A percentile compares a stretch with the other conserved stretches of the same genome.
Evolutionary conservation across 495 filamentous ascomycete genomes (phyloP).

Genomic region (Penicillium coprophilum): DNA sequence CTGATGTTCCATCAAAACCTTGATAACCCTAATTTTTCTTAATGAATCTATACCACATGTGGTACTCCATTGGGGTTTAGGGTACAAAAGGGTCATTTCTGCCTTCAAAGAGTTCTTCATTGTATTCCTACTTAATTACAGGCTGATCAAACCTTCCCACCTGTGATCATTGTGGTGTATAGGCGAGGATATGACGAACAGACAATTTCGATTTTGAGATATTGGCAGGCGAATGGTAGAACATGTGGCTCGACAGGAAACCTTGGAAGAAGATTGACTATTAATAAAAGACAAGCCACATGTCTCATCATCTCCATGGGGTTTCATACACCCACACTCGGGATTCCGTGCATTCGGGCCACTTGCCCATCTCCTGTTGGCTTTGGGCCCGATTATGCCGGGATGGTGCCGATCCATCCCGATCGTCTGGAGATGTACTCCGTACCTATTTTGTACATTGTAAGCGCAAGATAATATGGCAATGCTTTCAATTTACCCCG

Average conservation of each 20-base stretch:
- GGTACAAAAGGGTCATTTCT: not conserved
- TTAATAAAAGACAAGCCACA: conserved; percentile 8
- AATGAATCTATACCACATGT: not conserved
- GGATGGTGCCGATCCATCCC: conserved; percentile 7
- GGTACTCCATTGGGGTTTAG: not conserved
- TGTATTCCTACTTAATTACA: no score
- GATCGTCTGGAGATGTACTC: not conserved
- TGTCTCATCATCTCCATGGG: conserved; percentile 9
- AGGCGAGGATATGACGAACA: no score
- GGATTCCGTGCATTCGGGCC: conserved; percentile 10
- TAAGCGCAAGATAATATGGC: not conserved
- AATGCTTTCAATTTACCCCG: not conserved
- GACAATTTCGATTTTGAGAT: no score
- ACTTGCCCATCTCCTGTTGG: not conserved
- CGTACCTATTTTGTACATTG: not conserved
- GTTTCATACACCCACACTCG: conserved; percentile 5
- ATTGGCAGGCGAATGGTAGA: not conserved
- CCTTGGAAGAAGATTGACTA: not conserved
- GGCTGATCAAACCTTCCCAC: no score
- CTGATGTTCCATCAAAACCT: not conserved
- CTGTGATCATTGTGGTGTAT: no score
- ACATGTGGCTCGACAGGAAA: not conserved
- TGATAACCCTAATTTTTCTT: not conserved
- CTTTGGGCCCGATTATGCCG: conserved; percentile 9
- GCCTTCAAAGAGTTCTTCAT: no score